phyloP scores from a whole-genome alignment of 495 filamentous ascomycete species.

The Lichenothelia convexa region DNA sequence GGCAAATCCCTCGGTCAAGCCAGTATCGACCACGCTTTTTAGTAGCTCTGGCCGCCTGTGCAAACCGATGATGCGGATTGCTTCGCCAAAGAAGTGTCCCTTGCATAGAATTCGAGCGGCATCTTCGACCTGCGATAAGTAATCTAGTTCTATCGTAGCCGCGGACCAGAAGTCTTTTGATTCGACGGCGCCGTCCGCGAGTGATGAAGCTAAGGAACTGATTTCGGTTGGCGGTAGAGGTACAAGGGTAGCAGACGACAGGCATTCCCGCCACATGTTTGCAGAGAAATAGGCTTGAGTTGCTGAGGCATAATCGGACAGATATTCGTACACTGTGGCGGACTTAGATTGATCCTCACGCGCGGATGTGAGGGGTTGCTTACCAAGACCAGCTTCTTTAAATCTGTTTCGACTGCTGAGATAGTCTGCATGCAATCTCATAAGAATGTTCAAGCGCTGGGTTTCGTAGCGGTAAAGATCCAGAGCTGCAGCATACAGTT shows the following conservation, averaged over 20 bases:
- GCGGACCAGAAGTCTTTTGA: constrained; percentile 65
- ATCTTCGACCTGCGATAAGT: constrained; percentile 48
- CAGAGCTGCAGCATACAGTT: constrained; percentile 59
- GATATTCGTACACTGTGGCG: constrained; percentile 58
- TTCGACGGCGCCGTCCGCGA: constrained; percentile 59
- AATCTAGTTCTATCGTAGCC: constrained; percentile 61
- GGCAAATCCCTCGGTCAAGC: constrained; percentile 58
- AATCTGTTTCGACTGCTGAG: constrained; percentile 55
- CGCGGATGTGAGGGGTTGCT: constrained; percentile 3
- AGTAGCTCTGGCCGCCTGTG: constrained; percentile 30
- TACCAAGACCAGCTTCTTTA: constrained; percentile 64
- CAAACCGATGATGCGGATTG: constrained; percentile 47
- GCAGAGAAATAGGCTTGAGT: constrained; percentile 63
- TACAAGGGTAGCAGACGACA: constrained; percentile 55
- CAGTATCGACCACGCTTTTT: constrained; percentile 47
- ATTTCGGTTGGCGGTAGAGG: constrained; percentile 39
- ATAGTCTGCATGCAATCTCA: constrained; percentile 56
- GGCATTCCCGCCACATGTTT: constrained; percentile 77
- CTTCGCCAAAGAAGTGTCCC: constrained; percentile 68
- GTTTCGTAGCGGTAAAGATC: constrained; percentile 68
- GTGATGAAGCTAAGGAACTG: constrained; percentile 38
- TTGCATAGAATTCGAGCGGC: constrained; percentile 61
- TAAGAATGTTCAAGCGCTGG: constrained; percentile 40
- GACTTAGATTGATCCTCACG: neutral
- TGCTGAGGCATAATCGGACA: constrained; percentile 50